Evolutionary conservation across 441 rosid species (phyloP), one percentile per base, ranked within the genome.

Genomic region (Theobroma grandiflorum): DNA sequence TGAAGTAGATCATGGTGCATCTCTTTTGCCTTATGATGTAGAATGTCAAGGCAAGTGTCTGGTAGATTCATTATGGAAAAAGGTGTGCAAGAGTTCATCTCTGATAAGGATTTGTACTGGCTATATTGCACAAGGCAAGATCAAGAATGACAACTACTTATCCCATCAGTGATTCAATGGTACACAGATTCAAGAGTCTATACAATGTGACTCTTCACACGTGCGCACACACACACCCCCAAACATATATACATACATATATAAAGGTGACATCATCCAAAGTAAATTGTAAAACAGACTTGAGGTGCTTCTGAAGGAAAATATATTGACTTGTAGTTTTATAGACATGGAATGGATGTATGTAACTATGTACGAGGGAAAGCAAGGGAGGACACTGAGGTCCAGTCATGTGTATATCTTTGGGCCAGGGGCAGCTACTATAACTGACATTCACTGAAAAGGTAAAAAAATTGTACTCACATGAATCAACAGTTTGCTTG

Each of bases 401-500:
- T 47, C 20, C n/a, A 26, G 11, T 14, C 40, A 69, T 69, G 74
- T 20, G 72, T 57, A 69, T 69, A 26, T 12, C 12, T 9, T 69
- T 26, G 40, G 57, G 57, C 53, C 57, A 47, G 4, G 47, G 35
- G 74, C 11, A 69, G 40, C 40, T 8, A 26, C 26, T 69, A 47
- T 16, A 69, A 26, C 12, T 20, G 31, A 45, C 74, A 45, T 8
- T 15, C 50, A 8, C 42, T 31, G 12, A 47, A 49, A 69, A 1
- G 6, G 8, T 14, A 26, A 31, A 53, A 4, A 26, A 79, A 64
- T 12, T 37, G 78, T 47, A 88, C 99, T 89, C 87, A 96, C 99
- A 94, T 77, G 96, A 93, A 80, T 93, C 91, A 58, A 94, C 79
- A 35, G 90, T 86, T 90, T 89, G 95, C 93, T 91, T 87, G 22